These are phyloP conservation scores for Talaromyces sp. DNA, from an alignment of 2,329 filamentous ascomycete species.

Conservation along the genomic window DNA sequence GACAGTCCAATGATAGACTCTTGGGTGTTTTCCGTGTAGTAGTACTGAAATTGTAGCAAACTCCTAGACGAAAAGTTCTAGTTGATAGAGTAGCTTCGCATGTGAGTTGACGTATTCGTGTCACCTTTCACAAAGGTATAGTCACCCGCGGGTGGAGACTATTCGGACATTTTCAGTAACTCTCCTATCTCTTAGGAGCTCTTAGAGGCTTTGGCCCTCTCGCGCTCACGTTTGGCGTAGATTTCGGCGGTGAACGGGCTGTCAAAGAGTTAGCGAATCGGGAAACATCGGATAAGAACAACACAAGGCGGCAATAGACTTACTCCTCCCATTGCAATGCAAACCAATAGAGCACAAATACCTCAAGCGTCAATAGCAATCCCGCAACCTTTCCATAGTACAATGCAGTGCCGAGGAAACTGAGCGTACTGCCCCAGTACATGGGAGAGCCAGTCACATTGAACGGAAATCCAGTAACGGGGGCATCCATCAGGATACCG, in stretches of 20 bases:
- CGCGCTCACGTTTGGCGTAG: conserved; percentile 65
- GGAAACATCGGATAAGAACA: background rate
- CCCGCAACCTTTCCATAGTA: conserved; percentile 85
- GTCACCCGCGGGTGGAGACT: background rate
- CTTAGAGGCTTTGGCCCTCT: conserved; percentile 37
- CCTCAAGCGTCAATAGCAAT: conserved; percentile 66
- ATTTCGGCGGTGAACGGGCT: conserved; percentile 86
- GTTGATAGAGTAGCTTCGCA: too few species aligned
- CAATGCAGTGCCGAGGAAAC: conserved; percentile 82
- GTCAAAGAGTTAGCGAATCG: conserved; percentile 1
- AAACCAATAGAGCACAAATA: conserved; percentile 71
- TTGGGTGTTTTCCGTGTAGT: background rate
- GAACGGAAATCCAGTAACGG: conserved; percentile 94
- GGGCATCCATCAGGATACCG: conserved; percentile 92
- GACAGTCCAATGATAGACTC: background rate
- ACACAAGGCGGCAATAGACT: conserved; percentile 22
- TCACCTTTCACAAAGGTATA: background rate
- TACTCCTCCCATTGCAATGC: conserved; percentile 80
- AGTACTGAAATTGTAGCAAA: background rate
- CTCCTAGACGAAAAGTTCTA: background rate
- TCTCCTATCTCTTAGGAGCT: conserved; percentile 23
- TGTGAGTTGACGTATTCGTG: too few species aligned
- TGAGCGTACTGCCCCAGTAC: conserved; percentile 92
- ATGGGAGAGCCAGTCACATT: conserved; percentile 86
- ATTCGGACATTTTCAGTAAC: background rate